phyloP scores from a whole-genome alignment of 345 rosid species.

The Arabis hirsuta region DNA sequence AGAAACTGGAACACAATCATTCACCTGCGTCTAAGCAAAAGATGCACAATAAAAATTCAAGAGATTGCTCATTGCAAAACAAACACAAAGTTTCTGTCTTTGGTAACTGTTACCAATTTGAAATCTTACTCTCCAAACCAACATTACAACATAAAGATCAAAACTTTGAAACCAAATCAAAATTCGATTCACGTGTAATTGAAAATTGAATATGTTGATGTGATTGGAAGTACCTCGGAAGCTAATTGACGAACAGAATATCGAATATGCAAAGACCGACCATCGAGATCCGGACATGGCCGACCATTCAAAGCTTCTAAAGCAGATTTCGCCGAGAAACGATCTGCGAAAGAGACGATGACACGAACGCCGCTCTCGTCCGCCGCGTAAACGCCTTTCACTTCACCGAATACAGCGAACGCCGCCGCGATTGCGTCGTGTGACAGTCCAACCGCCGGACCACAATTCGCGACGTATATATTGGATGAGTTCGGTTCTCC shows the following conservation, averaged over 20 bases:
- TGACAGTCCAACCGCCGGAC: conserved; percentile 82
- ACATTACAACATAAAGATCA: conserved; percentile 25
- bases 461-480: conserved; percentile 90
- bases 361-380: conserved; percentile 92
- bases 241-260: conserved; percentile 61
- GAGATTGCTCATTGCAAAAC: conserved; percentile 2
- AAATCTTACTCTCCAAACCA: background rate
- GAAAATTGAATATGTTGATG: background rate
- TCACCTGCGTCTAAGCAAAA: conserved; percentile 43
- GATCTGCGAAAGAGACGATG: conserved; percentile 60
- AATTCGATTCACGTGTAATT: background rate
- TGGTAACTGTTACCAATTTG: conserved; percentile 1
- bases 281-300: conserved; percentile 67
- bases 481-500: conserved; percentile 48
- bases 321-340: conserved; percentile 65
- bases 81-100: conserved; percentile 24
- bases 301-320: conserved; percentile 54
- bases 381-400: conserved; percentile 74
- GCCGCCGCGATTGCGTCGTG: conserved; percentile 57
- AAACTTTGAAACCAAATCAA: conserved; percentile 16
- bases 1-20: conserved; percentile 57
- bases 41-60: background rate
- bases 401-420: conserved; percentile 67
- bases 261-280: conserved; percentile 75
- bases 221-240: conserved; percentile 48